A percentile compares a stretch with the other conserved stretches of the same genome.
phyloP scores from a whole-genome alignment of 306 rosid species.

The Cicer arietinum region DNA sequence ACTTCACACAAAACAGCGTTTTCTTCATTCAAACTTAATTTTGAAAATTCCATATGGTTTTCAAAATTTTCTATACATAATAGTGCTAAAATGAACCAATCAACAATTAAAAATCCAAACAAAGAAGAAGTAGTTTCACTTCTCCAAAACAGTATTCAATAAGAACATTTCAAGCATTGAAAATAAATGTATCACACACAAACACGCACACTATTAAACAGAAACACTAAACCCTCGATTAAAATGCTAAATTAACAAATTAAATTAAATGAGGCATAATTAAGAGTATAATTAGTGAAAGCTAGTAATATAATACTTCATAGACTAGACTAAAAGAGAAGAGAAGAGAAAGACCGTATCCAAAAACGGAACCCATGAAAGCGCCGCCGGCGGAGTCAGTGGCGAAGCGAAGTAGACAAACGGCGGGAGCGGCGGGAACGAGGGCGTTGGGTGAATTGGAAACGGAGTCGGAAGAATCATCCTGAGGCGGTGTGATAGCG shows the following conservation, averaged over 20 bases:
- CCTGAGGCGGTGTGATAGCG: constrained; percentile 29
- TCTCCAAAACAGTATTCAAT: neutral
- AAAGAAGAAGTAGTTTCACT: constrained; percentile 23
- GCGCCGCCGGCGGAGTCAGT: constrained; percentile 86
- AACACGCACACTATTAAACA: neutral
- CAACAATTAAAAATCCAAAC: constrained; percentile 19
- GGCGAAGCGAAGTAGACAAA: constrained; percentile 77
- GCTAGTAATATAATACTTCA: neutral
- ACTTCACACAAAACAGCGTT: neutral
- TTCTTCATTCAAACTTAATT: neutral
- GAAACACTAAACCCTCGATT: constrained; percentile 5
- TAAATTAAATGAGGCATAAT: neutral
- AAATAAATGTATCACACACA: neutral
- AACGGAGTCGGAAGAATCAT: constrained; percentile 38
- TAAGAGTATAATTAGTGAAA: neutral
- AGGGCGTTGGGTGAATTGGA: constrained; percentile 58
- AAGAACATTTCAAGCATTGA: neutral
- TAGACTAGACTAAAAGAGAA: neutral
- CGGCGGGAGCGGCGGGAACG: constrained; percentile 62
- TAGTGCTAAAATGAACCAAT: neutral
- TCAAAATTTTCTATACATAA: neutral
- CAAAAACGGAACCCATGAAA: constrained; percentile 94
- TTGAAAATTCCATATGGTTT: neutral
- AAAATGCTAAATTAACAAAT: neutral
- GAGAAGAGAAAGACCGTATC: constrained; percentile 64